These are phyloP conservation scores for Ogataea ramenticola DNA, from an alignment of 805 yeast species.

Conservation along the genomic window DNA sequence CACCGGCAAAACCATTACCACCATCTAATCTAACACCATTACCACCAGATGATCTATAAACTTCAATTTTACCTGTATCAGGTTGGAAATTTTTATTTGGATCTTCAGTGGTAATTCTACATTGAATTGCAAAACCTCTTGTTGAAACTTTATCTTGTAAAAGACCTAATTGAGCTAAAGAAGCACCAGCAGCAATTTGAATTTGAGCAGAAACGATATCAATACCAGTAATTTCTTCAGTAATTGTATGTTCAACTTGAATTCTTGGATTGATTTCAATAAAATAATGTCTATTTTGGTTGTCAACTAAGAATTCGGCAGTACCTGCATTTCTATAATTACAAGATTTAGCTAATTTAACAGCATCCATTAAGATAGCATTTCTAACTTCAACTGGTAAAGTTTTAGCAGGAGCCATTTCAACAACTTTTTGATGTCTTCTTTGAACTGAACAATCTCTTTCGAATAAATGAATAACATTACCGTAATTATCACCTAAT, in stretches of 20 bases:
- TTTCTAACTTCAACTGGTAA: constrained; percentile 78
- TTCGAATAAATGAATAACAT: constrained; percentile 91
- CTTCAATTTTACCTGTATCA: constrained; percentile 97
- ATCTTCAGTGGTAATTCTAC: constrained; percentile 98
- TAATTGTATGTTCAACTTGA: constrained; percentile 97
- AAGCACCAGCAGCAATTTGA: constrained; percentile 98
- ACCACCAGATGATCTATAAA: constrained; percentile 97
- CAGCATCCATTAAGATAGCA: constrained; percentile 92
- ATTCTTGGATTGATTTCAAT: constrained; percentile 98
- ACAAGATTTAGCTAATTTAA: constrained; percentile 79
- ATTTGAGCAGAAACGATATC: constrained; percentile 98
- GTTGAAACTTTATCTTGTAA: constrained; percentile 92
- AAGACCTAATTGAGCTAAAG: constrained; percentile 83
- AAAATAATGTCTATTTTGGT: constrained; percentile 90
- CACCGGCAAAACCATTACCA: constrained; percentile 97
- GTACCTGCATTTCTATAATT: constrained; percentile 97
- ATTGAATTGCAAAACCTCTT: constrained; percentile 97
- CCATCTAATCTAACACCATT: constrained; percentile 98
- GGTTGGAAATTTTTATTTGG: constrained; percentile 97
- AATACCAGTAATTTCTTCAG: constrained; percentile 97
- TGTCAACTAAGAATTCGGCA: constrained; percentile 93
- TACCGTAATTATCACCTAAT: constrained; percentile 89
- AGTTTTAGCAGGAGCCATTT: constrained; percentile 95
- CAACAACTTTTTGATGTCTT: constrained; percentile 98
- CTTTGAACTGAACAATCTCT: constrained; percentile 99